Base-by-base conservation (phyloP, 495 filamentous ascomycete genomes). In the Bathelium albidoporum region DNA sequence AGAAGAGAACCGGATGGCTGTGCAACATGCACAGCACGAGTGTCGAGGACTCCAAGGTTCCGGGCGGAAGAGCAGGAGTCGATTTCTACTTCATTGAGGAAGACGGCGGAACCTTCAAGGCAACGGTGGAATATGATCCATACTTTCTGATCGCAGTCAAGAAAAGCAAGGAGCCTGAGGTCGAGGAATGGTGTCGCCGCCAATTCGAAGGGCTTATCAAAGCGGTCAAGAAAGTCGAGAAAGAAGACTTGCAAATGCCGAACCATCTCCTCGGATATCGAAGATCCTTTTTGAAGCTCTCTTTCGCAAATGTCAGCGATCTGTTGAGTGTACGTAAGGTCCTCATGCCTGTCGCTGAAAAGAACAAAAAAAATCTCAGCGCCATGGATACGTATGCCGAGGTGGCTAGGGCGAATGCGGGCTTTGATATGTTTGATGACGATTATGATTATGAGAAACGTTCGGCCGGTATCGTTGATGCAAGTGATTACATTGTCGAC, bases 351-450 rank as follows among this genome's bases (percentile, higher is more conserved):
- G 82, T 99, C 74, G 94, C 92, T 31, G 92, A 96, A 76, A 95
- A 92, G 76, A 99, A 97, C 69, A 95, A 89, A 79, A 93, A 90
- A 72, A 91, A 87, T 65, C 85, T 95, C 79, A 90, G 87, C 78
- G 89, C 91, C 58, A 95, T 97, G 89, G 94, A 99, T 80, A 90
- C 93, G 68, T 99, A 97, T 83, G 90, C 90, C 62, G 95, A 99
- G 80, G 66, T 71, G 1, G 66, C 69, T 5, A 66, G 67, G 26
- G 87, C 87, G 36, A 90, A 88, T 76, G 86, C 88, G 71, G 89
- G 89, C 49, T 94, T 96, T 72, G 93, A 97, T 79, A 85, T 96
- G 69, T 95, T 96, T 87, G 94, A 96, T 77, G 88, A 97, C 73
- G 86, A 86, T 82, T 79, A 86, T 83, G 83, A 84, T 80, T 83